phyloP scores from a whole-genome alignment of 345 rosid species.

The Durio zibethinus region DNA sequence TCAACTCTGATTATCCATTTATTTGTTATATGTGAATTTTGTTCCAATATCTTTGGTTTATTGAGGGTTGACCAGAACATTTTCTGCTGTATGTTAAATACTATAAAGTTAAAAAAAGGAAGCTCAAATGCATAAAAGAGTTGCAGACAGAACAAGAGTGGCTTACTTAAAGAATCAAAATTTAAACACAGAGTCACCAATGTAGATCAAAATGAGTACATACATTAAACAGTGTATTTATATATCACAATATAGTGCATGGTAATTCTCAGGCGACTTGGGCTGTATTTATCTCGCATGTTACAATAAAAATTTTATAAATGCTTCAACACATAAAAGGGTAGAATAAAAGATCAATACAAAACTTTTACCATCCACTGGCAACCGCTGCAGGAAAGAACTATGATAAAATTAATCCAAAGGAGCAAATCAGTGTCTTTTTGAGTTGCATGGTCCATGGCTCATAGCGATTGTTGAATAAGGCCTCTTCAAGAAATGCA shows the following conservation, averaged over 20 bases:
- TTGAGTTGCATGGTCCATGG: neutral
- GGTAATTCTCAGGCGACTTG: neutral
- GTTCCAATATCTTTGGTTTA: neutral
- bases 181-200: neutral
- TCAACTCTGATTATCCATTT: constrained; percentile 2
- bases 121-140: neutral
- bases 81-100: neutral
- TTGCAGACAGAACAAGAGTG: neutral
- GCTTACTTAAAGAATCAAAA: neutral
- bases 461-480: neutral
- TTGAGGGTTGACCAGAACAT: neutral
- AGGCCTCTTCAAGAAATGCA: neutral
- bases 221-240: neutral
- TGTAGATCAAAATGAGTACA: neutral
- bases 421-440: neutral
- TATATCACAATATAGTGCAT: neutral
- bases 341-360: neutral
- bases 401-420: neutral
- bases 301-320: neutral
- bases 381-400: neutral
- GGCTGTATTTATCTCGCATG: neutral
- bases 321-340: neutral
- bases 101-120: neutral
- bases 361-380: neutral
- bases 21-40: neutral